Evolutionary conservation across 139 green algal genomes (phyloP).

Genomic region (Pseudopediastrum boryanum): DNA sequence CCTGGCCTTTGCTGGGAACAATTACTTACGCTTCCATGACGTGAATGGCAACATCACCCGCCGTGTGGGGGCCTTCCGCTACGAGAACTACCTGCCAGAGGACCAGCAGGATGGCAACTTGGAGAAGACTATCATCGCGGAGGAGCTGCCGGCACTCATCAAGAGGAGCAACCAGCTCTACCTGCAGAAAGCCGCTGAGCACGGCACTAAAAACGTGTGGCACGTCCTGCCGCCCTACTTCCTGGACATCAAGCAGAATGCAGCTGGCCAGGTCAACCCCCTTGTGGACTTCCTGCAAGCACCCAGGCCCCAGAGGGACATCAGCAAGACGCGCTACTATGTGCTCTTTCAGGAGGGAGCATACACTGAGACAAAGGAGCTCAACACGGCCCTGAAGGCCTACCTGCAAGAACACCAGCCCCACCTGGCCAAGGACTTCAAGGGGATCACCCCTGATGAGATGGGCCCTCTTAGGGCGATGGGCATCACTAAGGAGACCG

Average conservation of each 20-base stretch:
- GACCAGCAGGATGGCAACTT: constrained; percentile 21
- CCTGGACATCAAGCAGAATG: neutral
- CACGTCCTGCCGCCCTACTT: neutral
- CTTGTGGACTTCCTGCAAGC: neutral
- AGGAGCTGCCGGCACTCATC: constrained; percentile 26
- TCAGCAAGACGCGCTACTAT: neutral
- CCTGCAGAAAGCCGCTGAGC: neutral
- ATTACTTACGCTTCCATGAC: constrained; percentile 18
- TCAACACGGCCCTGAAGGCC: too few species aligned
- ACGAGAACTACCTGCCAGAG: neutral
- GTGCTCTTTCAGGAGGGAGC: neutral
- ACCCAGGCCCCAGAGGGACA: neutral
- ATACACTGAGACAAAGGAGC: too few species aligned
- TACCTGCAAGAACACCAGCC: too few species aligned
- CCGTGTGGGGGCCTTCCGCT: neutral
- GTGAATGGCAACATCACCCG: neutral
- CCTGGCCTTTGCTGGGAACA: constrained; percentile 11
- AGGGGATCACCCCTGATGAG: neutral
- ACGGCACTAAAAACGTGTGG: neutral
- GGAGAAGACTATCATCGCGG: neutral
- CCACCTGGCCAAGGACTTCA: neutral
- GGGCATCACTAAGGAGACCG: neutral
- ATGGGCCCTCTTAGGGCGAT: neutral
- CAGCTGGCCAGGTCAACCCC: neutral
- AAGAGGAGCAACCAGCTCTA: neutral